phyloP scores from a whole-genome alignment of 2,329 filamentous ascomycete genomes.

The Colletotrichum karsti region DNA sequence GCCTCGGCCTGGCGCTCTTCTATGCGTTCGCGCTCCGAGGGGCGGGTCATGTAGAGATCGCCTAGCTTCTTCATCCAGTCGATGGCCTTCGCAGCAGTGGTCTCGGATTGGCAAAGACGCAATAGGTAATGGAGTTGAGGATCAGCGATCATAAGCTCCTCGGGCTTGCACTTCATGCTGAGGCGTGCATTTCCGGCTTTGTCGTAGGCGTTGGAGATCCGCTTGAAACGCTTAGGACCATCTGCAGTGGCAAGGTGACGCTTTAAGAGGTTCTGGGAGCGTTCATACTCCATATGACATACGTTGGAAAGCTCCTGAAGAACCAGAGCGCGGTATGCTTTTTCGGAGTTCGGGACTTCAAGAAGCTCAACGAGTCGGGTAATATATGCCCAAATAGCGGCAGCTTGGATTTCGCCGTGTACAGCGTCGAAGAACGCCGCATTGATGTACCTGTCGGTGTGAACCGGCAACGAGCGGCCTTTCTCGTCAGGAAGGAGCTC shows the following conservation, averaged over 20 bases:
- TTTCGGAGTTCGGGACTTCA: conserved; percentile 27
- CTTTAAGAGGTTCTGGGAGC: conserved; percentile 47
- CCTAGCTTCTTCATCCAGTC: not conserved
- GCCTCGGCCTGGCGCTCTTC: conserved; percentile 26
- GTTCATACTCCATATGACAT: conserved; percentile 51
- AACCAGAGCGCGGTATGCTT: conserved; percentile 42
- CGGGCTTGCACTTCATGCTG: conserved; percentile 49
- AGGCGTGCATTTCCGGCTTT: conserved; percentile 44
- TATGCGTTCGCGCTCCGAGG: not conserved
- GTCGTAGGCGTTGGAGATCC: conserved; percentile 45
- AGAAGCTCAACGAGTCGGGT: not conserved
- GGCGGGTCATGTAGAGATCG: not conserved
- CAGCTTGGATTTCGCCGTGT: not conserved
- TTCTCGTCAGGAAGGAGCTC: not conserved
- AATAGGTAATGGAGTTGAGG: conserved; percentile 53
- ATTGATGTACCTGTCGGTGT: not conserved
- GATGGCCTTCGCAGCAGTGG: conserved; percentile 17
- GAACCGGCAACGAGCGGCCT: not conserved
- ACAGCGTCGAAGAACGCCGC: not conserved
- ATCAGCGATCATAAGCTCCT: conserved; percentile 44
- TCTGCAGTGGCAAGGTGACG: conserved; percentile 45
- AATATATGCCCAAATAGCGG: not conserved
- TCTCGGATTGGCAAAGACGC: conserved; percentile 50
- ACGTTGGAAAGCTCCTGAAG: conserved; percentile 56
- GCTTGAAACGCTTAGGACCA: conserved; percentile 51